Conservation (phyloP, 768 basidiomycete genomes). For the Tricholoma furcatifolium region DNA sequence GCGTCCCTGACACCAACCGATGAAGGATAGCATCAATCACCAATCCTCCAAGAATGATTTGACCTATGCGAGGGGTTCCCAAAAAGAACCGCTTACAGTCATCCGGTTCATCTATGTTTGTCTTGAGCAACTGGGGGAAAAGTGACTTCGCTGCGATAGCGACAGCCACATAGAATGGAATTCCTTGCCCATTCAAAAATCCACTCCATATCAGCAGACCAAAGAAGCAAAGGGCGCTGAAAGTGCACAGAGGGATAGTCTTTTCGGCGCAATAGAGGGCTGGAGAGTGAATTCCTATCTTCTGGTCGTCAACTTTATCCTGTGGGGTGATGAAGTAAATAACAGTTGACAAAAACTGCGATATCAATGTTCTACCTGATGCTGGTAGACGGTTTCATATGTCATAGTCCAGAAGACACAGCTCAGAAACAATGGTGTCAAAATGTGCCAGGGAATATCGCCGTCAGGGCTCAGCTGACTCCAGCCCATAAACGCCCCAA, state of each 20-base stretch:
- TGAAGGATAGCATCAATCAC: slow-evolving; percentile 22
- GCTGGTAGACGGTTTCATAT: slow-evolving; percentile 33
- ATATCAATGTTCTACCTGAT: slow-evolving; percentile 22
- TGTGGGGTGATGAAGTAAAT: slow-evolving; percentile 22
- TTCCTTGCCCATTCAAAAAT: slow-evolving; percentile 40
- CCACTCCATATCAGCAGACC: slow-evolving; percentile 44
- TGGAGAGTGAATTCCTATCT: slow-evolving; percentile 57
- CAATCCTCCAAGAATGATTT: slow-evolving; percentile 24
- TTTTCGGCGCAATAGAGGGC: slow-evolving; percentile 50
- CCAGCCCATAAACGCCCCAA: slow-evolving; percentile 33
- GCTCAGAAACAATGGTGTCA: slow-evolving; percentile 24
- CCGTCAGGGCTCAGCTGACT: slow-evolving; percentile 22
- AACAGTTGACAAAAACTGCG: not conserved
- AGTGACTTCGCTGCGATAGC: slow-evolving; percentile 18
- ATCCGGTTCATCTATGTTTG: slow-evolving; percentile 25
- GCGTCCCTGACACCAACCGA: slow-evolving; percentile 16
- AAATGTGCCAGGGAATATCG: slow-evolving; percentile 22
- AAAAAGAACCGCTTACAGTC: slow-evolving; percentile 27
- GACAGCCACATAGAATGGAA: slow-evolving; percentile 28
- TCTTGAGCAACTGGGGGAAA: slow-evolving; percentile 18
- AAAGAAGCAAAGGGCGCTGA: slow-evolving; percentile 45
- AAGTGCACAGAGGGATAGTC: slow-evolving; percentile 46
- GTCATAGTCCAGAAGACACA: slow-evolving; percentile 29
- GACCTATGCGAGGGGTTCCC: slow-evolving; percentile 25
- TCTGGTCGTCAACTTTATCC: slow-evolving; percentile 59